Evolutionary conservation across 2,329 filamentous ascomycete species (phyloP), one percentile per base, ranked within the genome.

Genomic region (Zymoseptoria ardabiliae): DNA sequence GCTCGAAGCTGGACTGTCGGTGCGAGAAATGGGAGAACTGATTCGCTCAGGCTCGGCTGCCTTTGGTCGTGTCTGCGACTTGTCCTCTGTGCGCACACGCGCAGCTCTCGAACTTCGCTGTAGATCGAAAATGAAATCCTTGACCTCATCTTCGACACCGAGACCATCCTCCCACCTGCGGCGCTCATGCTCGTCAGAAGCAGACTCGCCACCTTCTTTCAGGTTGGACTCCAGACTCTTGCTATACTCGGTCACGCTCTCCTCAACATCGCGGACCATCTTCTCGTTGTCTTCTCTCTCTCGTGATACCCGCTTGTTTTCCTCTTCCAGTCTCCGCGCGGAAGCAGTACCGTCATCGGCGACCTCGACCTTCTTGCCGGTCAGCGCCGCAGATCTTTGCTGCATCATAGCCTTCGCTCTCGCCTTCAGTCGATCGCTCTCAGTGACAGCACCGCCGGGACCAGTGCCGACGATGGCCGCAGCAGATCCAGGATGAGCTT

Each of bases 341-440:
- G 90, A 90, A 64, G 89, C 90, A 23, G 83, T 81, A 63, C 92
- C 88, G 65, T 95, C 90, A 61, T 87, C 83, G 52, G 78, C 79
- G 2, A 79, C 74, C 45, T 90, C 85, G 53, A 86, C 80, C 50
- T 87, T 78, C 74, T 88, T 91, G 59, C 94, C 94, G 21, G 91
- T 91, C 63, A 99, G 78, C 19, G 94, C 93, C 58, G 94, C 94
- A 66, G 94, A 92, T 61, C 94, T 88, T 70, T 96, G 92, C 77
- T 97, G 93, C 94, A 99, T 99, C 86, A 97, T 96, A 48, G 93
- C 93, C 77, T 92, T 96, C 30, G 94, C 93, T 66, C 92, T 86
- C 41, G 94, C 94, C 78, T 97, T 97, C 66, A 97, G 84, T 57
- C 93, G 86, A 75, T 99, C 94, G 3, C 91, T 89, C 75, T 99